Conservation (phyloP, 345 rosid species). For the Pistacia vera region DNA sequence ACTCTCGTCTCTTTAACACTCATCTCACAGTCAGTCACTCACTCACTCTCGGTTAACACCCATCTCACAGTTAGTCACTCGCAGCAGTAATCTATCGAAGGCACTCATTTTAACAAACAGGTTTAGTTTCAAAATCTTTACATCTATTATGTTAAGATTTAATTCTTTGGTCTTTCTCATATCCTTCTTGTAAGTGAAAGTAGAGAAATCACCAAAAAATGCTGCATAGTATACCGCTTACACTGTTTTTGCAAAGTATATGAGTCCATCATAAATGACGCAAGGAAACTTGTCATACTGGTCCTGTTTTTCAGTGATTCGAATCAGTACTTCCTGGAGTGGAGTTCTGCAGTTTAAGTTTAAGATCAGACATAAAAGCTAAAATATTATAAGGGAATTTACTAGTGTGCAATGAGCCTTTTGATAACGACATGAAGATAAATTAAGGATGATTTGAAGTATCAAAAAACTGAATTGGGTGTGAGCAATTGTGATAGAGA, state of each 20-base stretch:
- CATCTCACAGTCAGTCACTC: no score
- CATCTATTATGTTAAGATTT: conserved; percentile 10
- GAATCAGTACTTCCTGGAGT: conserved; percentile 25
- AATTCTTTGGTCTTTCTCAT: neutral
- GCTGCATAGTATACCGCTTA: neutral
- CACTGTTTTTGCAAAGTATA: conserved; percentile 43
- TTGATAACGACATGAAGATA: conserved; percentile 16
- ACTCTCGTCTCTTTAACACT: no score
- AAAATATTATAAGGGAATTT: conserved; percentile 21
- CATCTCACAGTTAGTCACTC: no score
- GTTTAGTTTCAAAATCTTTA: conserved; percentile 30
- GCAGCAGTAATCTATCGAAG: conserved; percentile 68
- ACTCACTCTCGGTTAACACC: no score
- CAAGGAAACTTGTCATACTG: conserved; percentile 24
- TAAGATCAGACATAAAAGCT: conserved; percentile 27
- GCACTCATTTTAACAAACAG: conserved; percentile 86
- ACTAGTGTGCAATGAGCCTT: conserved; percentile 28
- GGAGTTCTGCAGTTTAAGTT: conserved; percentile 34
- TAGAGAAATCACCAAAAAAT: neutral
- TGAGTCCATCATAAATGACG: conserved; percentile 49
- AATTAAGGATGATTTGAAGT: no score
- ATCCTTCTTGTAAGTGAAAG: neutral
- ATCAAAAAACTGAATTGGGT: no score
- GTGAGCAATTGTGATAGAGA: conserved; percentile 56
- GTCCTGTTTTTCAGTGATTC: conserved; percentile 7